phyloP scores from a whole-genome alignment of 2,329 filamentous ascomycete genomes.

The Colletotrichum salicis region DNA sequence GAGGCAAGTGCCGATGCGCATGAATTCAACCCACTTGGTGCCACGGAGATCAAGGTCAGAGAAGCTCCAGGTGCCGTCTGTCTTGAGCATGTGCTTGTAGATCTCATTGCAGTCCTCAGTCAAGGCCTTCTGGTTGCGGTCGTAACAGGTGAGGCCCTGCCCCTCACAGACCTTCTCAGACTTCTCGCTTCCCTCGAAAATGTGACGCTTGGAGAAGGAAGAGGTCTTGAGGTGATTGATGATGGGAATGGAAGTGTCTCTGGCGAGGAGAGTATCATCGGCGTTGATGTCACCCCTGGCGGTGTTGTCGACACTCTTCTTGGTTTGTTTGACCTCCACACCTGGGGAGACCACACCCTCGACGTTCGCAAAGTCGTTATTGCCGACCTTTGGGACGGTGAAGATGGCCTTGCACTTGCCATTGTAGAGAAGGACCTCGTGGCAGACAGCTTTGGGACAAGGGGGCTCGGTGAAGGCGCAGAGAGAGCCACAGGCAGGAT shows the following conservation, averaged over 20 bases:
- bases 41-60: background rate
- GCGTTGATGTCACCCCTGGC: background rate
- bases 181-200: background rate
- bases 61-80: slow-evolving; percentile 3
- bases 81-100: background rate
- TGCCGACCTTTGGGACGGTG: background rate
- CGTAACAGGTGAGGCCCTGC: background rate
- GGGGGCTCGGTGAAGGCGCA: background rate
- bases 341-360: background rate
- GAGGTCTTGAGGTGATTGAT: background rate
- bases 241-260: background rate
- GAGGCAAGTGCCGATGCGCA: slow-evolving; percentile 6
- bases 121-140: slow-evolving; percentile 11
- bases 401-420: slow-evolving; percentile 13
- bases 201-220: slow-evolving; percentile 2
- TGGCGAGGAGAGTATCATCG: background rate
- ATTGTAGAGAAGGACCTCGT: background rate
- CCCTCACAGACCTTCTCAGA: background rate
- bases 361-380: background rate
- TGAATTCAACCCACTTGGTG: slow-evolving; percentile 12
- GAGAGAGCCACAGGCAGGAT: slow-evolving; percentile 1
- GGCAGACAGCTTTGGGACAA: slow-evolving; percentile 1
- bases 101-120: slow-evolving; percentile 4
- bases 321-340: background rate
- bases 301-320: background rate